These are phyloP conservation scores for Tricholoma furcatifolium DNA, from an alignment of 768 basidiomycete species.

Conservation along the genomic window DNA sequence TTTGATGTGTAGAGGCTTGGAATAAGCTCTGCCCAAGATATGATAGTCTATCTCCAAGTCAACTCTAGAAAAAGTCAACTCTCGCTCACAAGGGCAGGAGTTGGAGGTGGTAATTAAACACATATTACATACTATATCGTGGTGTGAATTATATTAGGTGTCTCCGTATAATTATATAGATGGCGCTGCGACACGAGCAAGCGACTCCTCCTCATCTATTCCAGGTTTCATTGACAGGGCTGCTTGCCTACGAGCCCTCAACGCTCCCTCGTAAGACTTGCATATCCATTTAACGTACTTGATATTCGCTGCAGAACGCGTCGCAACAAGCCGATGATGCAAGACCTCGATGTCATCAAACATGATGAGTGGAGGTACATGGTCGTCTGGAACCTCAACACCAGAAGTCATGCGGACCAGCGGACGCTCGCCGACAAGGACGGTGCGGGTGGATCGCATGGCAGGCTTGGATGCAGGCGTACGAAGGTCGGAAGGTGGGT, in stretches of 20 bases:
- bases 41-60: slow-evolving; percentile 1
- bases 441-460: slow-evolving; percentile 58
- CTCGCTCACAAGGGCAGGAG: too few species aligned
- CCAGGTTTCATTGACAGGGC: slow-evolving; percentile 29
- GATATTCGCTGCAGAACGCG: slow-evolving; percentile 45
- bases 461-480: slow-evolving; percentile 39
- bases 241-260: slow-evolving; percentile 59
- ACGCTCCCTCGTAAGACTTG: slow-evolving; percentile 68
- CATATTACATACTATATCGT: too few species aligned
- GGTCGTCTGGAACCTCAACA: slow-evolving; percentile 66
- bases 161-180: slow-evolving; percentile 3
- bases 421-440: slow-evolving; percentile 55
- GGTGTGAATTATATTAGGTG: slow-evolving; percentile 2
- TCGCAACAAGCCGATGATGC: slow-evolving; percentile 66
- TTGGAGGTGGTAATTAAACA: too few species aligned
- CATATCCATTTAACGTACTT: slow-evolving; percentile 72
- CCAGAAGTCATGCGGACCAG: slow-evolving; percentile 68
- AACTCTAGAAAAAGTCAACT: neutral
- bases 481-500: slow-evolving; percentile 57
- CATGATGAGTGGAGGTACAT: slow-evolving; percentile 75
- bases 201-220: neutral
- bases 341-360: slow-evolving; percentile 79
- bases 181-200: slow-evolving; percentile 4
- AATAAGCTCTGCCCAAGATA: slow-evolving; percentile 33
- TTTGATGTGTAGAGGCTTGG: slow-evolving; percentile 24